Evolutionary conservation across 2,329 filamentous ascomycete species (phyloP).

Genomic region (Colletotrichum orbiculare): DNA sequence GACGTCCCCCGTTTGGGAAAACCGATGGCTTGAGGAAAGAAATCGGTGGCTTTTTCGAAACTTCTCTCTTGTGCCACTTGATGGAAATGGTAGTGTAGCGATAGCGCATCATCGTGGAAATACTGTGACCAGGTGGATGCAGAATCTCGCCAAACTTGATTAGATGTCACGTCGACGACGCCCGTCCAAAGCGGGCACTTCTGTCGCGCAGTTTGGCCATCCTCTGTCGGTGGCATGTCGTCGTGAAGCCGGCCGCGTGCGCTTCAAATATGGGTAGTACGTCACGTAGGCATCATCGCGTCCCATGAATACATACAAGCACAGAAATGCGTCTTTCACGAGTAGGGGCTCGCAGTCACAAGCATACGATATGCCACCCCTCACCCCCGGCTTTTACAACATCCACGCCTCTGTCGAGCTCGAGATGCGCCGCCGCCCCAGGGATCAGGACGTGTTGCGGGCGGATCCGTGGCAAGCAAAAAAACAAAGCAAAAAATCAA

Average conservation of each 20-base stretch:
- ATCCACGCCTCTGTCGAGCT: conserved; percentile 6
- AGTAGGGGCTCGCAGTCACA: conserved; percentile 5
- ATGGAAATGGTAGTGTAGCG: not conserved
- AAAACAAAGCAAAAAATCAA: conserved; percentile 1
- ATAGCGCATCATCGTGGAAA: not conserved
- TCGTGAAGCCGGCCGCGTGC: no score
- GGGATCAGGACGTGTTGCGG: conserved; percentile 13
- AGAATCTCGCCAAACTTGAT: conserved; percentile 19
- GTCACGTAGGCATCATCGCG: no score
- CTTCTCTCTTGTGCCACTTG: conserved; percentile 3
- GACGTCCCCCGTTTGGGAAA: not conserved
- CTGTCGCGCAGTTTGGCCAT: not conserved
- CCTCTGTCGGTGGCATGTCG: no score
- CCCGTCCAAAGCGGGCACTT: not conserved
- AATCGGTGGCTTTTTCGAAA: conserved; percentile 1
- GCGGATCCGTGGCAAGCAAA: conserved; percentile 14
- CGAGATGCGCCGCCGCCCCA: not conserved
- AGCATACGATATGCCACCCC: not conserved
- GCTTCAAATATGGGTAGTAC: no score
- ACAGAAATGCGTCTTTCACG: not conserved
- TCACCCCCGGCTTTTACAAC: conserved; percentile 3
- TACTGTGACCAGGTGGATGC: not conserved
- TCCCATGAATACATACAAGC: no score
- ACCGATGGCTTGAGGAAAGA: not conserved
- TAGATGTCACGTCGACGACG: conserved; percentile 12